Base-by-base conservation (phyloP, 139 green algal species). In the Gonium pectorale region DNA sequence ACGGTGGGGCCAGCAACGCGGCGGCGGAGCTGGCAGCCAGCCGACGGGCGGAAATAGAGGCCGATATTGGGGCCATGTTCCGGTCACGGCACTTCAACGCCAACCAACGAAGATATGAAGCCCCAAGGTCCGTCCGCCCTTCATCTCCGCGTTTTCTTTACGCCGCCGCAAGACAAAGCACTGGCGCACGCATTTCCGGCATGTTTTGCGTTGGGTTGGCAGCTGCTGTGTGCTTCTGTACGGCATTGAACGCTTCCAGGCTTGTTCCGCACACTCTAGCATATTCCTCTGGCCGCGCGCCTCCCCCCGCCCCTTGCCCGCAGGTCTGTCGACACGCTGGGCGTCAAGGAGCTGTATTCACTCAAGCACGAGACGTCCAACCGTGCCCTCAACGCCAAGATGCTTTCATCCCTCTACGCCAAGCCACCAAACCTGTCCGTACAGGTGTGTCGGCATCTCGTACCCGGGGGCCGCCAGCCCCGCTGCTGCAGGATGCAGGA, bases 321-420 rank as follows among this genome's bases (percentile, higher is more conserved):
- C 52, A 92, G 92, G 35, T 94, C 87, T 19, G 90, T 96, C 11
- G 92, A 96, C 81, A 96, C 89, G 21, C 86, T 96, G 33, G 89
- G 84, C 21, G 87, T 95, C 2, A 91, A 91, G 67, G 90, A 96
- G 88, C 89, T 96, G 52, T 93, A 92, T 66, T 75, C 70, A 2
- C 69, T 95, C 15, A 96, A 96, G 89, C 83, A 95, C 37, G 93
- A 94, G 79, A 92, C 81, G 19, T 69, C 44, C 71, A 95, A 94
- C 75, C 78, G 90, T 0, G 83, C 89, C 0, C 87, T 96, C 46
- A 93, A 93, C 66, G 89, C 92, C 56, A 93, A 93, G 71, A 87
- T 94, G 83, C 89, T 94, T 6, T 77, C 81, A 21, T 86, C 83
- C 5, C 84, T 94, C 46, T 90, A 88, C 67, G 90, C 92, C 82